These are phyloP conservation scores for Tephrocybe sp. DNA, from an alignment of 768 basidiomycete species.

Conservation along the genomic window DNA sequence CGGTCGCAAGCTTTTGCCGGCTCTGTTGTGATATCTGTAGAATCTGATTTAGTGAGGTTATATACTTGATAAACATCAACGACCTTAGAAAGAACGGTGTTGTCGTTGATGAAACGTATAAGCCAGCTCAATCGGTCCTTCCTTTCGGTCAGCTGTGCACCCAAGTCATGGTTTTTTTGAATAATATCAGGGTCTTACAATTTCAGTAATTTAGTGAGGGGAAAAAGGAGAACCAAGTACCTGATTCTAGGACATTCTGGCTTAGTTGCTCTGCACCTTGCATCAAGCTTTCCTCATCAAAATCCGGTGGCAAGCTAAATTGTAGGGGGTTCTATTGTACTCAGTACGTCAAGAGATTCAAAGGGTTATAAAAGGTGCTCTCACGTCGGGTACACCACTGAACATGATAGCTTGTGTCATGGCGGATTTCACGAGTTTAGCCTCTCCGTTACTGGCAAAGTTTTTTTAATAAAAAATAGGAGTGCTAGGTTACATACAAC, in stretches of 20 bases:
- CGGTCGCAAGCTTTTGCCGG: conserved; percentile 69
- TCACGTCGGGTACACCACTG: conserved; percentile 62
- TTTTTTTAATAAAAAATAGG: conserved; percentile 5
- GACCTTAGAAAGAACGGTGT: conserved; percentile 76
- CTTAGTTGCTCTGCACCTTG: conserved; percentile 77
- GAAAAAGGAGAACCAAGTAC: conserved; percentile 32
- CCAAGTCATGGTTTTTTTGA: conserved; percentile 73
- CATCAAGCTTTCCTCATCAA: conserved; percentile 79
- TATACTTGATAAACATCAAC: conserved; percentile 9
- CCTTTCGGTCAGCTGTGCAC: conserved; percentile 70
- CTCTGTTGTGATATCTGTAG: conserved; percentile 76
- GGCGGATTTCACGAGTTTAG: conserved; percentile 70
- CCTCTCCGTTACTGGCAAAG: conserved; percentile 52
- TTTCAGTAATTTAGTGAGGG: conserved; percentile 5
- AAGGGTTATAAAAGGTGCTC: conserved; percentile 6
- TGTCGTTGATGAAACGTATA: conserved; percentile 88
- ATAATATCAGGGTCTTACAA: conserved; percentile 62
- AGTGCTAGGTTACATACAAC: conserved; percentile 19
- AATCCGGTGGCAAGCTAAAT: conserved; percentile 77
- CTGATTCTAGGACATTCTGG: conserved; percentile 65
- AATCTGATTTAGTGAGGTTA: not conserved
- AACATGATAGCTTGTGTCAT: conserved; percentile 85
- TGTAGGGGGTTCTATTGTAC: conserved; percentile 63
- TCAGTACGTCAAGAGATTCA: not conserved
- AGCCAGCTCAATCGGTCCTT: conserved; percentile 79